phyloP scores from a whole-genome alignment of 2,329 filamentous ascomycete species.

The Chaetomium olivaceum region DNA sequence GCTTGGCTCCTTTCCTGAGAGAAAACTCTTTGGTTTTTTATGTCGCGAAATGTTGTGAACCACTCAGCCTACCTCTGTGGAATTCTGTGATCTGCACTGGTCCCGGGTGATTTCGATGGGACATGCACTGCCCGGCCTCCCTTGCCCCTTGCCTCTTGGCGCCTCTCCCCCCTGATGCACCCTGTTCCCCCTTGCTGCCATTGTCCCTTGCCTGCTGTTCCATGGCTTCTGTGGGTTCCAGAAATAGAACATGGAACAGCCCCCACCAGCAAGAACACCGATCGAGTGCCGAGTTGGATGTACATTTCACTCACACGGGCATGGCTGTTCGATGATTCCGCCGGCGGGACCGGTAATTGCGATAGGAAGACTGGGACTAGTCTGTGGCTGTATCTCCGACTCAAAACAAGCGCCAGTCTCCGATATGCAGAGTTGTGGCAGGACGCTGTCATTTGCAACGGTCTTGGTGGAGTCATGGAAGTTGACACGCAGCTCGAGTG shows the following conservation, averaged over 20 bases:
- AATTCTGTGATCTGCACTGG: conserved; percentile 10
- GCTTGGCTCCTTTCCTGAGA: not conserved
- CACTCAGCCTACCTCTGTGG: not conserved
- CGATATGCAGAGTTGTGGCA: conserved; percentile 3
- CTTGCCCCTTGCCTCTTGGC: not conserved
- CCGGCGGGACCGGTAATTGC: not conserved
- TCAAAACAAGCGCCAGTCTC: not conserved
- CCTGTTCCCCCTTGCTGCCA: not conserved
- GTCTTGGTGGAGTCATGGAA: conserved; percentile 7
- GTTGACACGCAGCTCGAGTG: conserved; percentile 1
- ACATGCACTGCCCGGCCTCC: conserved; percentile 12
- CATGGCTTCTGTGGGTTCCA: conserved; percentile 6
- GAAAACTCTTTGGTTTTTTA: not conserved
- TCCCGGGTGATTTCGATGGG: conserved; percentile 1
- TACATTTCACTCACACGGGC: conserved; percentile 7
- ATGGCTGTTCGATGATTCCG: not conserved
- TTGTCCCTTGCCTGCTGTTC: conserved; percentile 7
- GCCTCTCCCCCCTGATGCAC: not conserved
- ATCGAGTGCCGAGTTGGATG: not conserved
- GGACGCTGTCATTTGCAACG: conserved; percentile 7
- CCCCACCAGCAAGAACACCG: not conserved
- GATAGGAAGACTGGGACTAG: not conserved
- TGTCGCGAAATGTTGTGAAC: not conserved
- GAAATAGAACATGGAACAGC: conserved; percentile 21
- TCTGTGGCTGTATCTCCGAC: not conserved